Percentiles rank a stretch among this genome's conserved stretches.
Evolutionary conservation across 768 basidiomycete genomes (phyloP).

Genomic region (Cantharellus cinnabarinus): DNA sequence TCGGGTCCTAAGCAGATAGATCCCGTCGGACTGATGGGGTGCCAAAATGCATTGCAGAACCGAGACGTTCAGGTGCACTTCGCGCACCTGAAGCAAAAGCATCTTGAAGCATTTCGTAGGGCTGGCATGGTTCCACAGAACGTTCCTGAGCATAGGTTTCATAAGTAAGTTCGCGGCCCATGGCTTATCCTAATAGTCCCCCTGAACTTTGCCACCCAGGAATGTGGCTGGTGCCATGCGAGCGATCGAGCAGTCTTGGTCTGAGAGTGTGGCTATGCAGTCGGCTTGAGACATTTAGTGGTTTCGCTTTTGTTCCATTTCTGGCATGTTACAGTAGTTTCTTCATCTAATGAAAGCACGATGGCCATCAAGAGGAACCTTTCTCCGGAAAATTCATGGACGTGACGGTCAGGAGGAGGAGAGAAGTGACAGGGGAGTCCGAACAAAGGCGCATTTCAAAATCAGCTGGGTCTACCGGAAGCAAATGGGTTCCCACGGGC

Average conservation of each 20-base stretch:
- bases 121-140: slow-evolving; percentile 12
- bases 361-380: too few relatives aligned
- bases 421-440: too few relatives aligned
- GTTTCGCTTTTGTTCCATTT: too few relatives aligned
- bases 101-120: slow-evolving; percentile 13
- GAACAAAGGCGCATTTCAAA: too few relatives aligned
- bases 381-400: too few relatives aligned
- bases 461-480: too few relatives aligned
- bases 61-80: slow-evolving; percentile 17
- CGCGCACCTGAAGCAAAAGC: slow-evolving; percentile 15
- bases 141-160: neutral
- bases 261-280: too few relatives aligned
- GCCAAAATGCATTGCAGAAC: neutral
- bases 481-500: too few relatives aligned
- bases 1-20: neutral
- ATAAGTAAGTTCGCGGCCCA: neutral
- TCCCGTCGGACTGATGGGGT: neutral
- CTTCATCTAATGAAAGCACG: too few relatives aligned
- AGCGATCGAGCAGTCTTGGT: neutral
- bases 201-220: neutral
- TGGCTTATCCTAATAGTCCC: neutral
- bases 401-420: too few relatives aligned
- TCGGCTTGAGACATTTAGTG: too few relatives aligned
- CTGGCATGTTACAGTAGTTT: too few relatives aligned
- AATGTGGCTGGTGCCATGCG: neutral